Percentiles rank a stretch among this genome's conserved stretches.
Evolutionary conservation across 139 green algal genomes (phyloP).

Genomic region (Micromonas commoda): DNA sequence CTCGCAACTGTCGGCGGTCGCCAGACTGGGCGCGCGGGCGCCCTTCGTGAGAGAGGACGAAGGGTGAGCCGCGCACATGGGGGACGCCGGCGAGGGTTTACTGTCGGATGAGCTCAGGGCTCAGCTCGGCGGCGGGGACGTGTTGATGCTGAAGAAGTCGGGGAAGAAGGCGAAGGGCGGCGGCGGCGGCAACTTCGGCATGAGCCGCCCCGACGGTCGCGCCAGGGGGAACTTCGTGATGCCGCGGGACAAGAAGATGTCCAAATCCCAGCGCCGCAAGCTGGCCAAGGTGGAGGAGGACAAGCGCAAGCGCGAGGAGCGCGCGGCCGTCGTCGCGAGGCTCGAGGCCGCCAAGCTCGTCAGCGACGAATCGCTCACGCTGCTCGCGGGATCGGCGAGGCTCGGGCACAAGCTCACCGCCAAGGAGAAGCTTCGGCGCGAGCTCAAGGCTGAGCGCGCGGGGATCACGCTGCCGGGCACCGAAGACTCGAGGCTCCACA

Average conservation of each 20-base stretch:
- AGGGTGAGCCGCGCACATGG: too few relatives aligned
- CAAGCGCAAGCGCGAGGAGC: neutral
- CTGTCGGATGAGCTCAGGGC: neutral
- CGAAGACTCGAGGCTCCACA: neutral
- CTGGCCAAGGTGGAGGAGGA: conserved; percentile 8
- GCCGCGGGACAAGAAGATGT: neutral
- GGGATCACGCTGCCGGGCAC: neutral
- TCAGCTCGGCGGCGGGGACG: neutral
- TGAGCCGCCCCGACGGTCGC: too few relatives aligned
- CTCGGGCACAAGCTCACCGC: neutral
- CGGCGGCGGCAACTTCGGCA: too few relatives aligned
- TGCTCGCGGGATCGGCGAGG: neutral
- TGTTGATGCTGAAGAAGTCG: neutral
- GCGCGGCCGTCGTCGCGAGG: neutral
- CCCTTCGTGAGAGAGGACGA: too few relatives aligned
- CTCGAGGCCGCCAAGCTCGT: neutral
- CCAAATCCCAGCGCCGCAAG: conserved; percentile 3
- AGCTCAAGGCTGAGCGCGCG: conserved; percentile 14
- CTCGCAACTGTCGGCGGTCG: too few relatives aligned
- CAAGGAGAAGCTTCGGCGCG: conserved; percentile 14
- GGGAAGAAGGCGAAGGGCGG: neutral
- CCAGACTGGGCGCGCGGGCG: too few relatives aligned
- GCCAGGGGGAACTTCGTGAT: too few relatives aligned
- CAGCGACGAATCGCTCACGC: neutral
- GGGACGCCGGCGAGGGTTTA: neutral